Conservation (phyloP, 1,139 yeast species). For the Yamadazyma triangularis region DNA sequence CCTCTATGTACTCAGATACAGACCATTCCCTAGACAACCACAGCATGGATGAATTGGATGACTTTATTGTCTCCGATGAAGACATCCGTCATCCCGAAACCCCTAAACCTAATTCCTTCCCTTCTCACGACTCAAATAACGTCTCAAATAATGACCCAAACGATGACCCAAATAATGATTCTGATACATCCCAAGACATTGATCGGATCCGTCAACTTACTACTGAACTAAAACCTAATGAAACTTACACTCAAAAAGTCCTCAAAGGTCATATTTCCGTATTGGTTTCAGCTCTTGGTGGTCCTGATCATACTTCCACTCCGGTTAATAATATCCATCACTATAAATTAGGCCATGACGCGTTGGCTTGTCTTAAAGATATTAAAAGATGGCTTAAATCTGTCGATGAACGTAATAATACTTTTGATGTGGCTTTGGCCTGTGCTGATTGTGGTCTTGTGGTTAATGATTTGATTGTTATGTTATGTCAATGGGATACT, state of each 20-base stretch:
- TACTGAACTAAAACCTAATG: constrained; percentile 28
- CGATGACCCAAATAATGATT: constrained; percentile 14
- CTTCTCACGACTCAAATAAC: too few species aligned
- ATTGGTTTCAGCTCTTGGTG: constrained; percentile 78
- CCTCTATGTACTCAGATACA: too few species aligned
- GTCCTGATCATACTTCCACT: constrained; percentile 58
- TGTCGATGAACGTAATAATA: constrained; percentile 68
- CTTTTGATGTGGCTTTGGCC: constrained; percentile 82
- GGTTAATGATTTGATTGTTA: constrained; percentile 66
- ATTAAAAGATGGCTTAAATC: constrained; percentile 80
- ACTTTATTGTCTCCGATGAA: constrained; percentile 10
- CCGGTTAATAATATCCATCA: too few species aligned
- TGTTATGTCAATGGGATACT: constrained; percentile 72
- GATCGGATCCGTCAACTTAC: constrained; percentile 30
- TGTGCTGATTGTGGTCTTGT: constrained; percentile 80
- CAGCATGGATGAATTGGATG: constrained; percentile 7
- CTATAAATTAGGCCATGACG: constrained; percentile 89
- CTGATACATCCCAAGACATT: constrained; percentile 6
- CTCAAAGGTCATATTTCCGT: constrained; percentile 67
- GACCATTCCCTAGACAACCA: constrained; percentile 11
- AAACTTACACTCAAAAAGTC: constrained; percentile 38
- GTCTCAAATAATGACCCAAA: constrained; percentile 15
- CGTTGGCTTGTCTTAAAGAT: constrained; percentile 83
- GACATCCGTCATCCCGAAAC: constrained; percentile 13
- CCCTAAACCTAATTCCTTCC: too few species aligned